These are phyloP conservation scores for Catharanthus roseus DNA, from an alignment of 257 asterid genomes.

Conservation along the genomic window DNA sequence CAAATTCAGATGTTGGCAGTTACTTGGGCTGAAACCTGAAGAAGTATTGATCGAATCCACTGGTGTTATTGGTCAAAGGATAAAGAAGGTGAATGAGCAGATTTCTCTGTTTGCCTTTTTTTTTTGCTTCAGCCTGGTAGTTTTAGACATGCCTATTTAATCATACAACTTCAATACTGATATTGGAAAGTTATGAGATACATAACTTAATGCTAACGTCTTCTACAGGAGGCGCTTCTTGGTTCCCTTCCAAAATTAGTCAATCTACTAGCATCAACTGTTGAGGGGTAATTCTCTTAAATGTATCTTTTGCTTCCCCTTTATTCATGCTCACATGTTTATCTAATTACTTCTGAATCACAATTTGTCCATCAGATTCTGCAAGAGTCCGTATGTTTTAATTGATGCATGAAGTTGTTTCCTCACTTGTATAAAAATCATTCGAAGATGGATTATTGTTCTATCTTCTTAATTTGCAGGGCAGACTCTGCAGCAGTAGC, in stretches of 20 bases:
- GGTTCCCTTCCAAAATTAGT: conserved; percentile 79
- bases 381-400: background rate
- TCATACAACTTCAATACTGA: background rate
- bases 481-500: conserved; percentile 93
- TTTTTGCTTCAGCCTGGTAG: background rate
- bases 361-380: background rate
- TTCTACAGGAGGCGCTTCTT: conserved; percentile 86
- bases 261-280: conserved; percentile 51
- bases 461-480: conserved; percentile 34
- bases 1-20: conserved; percentile 36
- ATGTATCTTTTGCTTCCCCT: conserved; percentile 8
- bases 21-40: conserved; percentile 63
- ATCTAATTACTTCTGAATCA: background rate
- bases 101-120: background rate
- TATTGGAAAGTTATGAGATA: background rate
- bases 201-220: conserved; percentile 10
- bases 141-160: background rate
- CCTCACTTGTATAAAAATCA: background rate
- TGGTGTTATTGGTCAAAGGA: conserved; percentile 91
- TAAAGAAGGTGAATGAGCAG: conserved; percentile 64
- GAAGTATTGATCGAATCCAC: conserved; percentile 94
- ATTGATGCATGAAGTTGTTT: background rate
- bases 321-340: conserved; percentile 10
- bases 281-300: conserved; percentile 55
- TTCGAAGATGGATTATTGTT: background rate